Conservation (phyloP, 805 yeast genomes). For the Schizosaccharomyces osmophilus region DNA sequence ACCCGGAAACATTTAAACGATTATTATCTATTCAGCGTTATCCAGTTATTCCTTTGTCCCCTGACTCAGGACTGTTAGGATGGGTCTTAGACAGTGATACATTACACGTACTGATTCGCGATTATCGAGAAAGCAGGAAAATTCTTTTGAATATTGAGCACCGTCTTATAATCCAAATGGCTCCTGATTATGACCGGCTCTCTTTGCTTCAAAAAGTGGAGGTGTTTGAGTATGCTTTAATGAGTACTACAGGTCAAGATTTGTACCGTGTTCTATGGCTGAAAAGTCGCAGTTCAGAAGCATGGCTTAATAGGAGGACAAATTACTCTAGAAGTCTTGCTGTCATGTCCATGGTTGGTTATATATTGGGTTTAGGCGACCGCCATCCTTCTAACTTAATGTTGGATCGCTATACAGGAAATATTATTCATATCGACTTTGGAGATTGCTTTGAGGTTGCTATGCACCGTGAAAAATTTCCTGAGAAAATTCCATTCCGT, state of each 20-base stretch:
- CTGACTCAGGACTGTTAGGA: conserved; percentile 84
- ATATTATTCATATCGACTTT: conserved; percentile 89
- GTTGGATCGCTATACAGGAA: conserved; percentile 85
- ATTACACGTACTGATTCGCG: conserved; percentile 75
- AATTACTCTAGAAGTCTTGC: conserved; percentile 90
- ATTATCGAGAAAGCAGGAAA: conserved; percentile 76
- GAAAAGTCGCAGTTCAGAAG: conserved; percentile 83
- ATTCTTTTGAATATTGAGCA: conserved; percentile 80
- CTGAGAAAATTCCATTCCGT: conserved; percentile 94
- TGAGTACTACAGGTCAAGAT: conserved; percentile 90
- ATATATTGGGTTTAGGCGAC: conserved; percentile 87
- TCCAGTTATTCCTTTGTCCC: conserved; percentile 87
- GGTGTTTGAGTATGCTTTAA: conserved; percentile 85
- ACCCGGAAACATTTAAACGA: conserved; percentile 87
- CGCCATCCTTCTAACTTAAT: conserved; percentile 91
- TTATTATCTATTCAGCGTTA: conserved; percentile 79
- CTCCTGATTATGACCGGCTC: conserved; percentile 79
- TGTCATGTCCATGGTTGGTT: conserved; percentile 95
- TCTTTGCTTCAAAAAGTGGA: conserved; percentile 82
- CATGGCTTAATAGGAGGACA: conserved; percentile 93
- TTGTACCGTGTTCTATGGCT: conserved; percentile 87
- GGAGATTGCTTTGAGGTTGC: conserved; percentile 99
- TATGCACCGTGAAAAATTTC: conserved; percentile 80
- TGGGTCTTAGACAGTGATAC: conserved; percentile 98
- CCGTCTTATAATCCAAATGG: conserved; percentile 90